Evolutionary conservation across 768 basidiomycete species (phyloP).

Genomic region (Phanerochaete sordida): DNA sequence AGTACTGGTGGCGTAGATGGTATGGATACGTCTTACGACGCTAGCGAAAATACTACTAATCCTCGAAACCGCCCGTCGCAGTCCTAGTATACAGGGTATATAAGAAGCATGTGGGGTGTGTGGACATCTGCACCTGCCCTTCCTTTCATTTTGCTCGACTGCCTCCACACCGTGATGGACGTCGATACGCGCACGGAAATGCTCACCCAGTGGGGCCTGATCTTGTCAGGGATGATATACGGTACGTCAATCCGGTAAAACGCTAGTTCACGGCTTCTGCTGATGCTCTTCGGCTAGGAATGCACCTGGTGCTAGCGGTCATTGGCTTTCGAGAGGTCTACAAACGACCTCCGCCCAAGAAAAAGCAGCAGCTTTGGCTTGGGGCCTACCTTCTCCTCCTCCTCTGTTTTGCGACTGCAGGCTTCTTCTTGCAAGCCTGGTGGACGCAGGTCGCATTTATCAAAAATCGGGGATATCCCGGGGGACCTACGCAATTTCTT

Average conservation of each 20-base stretch:
- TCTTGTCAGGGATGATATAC: slow-evolving; percentile 7
- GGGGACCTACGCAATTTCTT: slow-evolving; percentile 22
- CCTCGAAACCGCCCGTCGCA: no score
- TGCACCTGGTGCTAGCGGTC: slow-evolving; percentile 6
- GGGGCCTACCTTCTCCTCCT: slow-evolving; percentile 12
- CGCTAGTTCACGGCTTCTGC: no score
- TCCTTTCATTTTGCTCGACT: no score
- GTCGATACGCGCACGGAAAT: slow-evolving; percentile 1
- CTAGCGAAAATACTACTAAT: no score
- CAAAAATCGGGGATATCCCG: slow-evolving; percentile 14
- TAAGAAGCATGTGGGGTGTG: no score
- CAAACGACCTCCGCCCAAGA: neutral
- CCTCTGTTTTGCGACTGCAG: slow-evolving; percentile 17
- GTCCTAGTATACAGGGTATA: no score
- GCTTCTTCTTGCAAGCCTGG: slow-evolving; percentile 19
- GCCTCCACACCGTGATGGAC: neutral
- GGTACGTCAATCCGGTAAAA: no score
- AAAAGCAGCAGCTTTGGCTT: neutral
- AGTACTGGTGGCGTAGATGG: no score
- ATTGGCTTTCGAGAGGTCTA: neutral
- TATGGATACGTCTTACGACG: no score
- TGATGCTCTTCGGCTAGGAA: slow-evolving; percentile 4
- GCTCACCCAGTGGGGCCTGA: slow-evolving; percentile 11
- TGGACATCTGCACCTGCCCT: no score
- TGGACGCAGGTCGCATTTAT: slow-evolving; percentile 23